A percentile compares a stretch with the other conserved stretches of the same genome.
Conservation (phyloP, 2,329 filamentous ascomycete genomes). For the Penicillium crustosum region DNA sequence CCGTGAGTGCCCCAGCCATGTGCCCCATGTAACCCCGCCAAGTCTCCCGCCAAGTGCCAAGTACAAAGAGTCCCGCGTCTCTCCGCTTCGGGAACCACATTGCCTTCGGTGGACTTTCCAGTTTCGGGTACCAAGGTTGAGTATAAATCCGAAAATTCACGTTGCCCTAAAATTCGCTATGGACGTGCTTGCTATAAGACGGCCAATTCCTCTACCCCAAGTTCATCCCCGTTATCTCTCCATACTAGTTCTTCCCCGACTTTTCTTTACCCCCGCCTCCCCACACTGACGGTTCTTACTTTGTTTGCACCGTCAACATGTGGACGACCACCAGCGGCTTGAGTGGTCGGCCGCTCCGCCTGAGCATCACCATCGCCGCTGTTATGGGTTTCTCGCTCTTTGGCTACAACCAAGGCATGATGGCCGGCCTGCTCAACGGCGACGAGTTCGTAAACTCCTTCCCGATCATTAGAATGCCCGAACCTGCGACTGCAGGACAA, state of each 20-base stretch:
- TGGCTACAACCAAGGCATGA: conserved; percentile 28
- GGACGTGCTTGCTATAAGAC: conserved; percentile 12
- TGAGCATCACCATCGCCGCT: conserved; percentile 25
- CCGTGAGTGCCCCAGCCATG: neutral
- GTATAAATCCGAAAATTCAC: too few relatives aligned
- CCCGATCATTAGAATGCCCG: conserved; percentile 10
- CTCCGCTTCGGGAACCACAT: conserved; percentile 3
- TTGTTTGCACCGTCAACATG: conserved; percentile 20
- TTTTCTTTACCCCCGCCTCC: neutral
- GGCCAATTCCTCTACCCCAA: neutral
- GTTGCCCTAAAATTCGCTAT: neutral
- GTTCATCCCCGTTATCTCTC: neutral
- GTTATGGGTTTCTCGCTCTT: conserved; percentile 50
- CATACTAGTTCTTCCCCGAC: conserved; percentile 1
- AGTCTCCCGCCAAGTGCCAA: conserved; percentile 1
- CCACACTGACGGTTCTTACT: conserved; percentile 5
- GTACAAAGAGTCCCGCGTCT: neutral
- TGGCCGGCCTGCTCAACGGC: conserved; percentile 22
- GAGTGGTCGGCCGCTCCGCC: conserved; percentile 17
- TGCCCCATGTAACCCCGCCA: neutral
- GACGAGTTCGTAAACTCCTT: conserved; percentile 20
- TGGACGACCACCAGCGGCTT: conserved; percentile 25
- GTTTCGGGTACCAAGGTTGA: conserved; percentile 1
- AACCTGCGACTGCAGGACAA: conserved; percentile 32
- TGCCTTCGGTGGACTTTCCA: conserved; percentile 14